These are phyloP conservation scores for Alternaria conjuncta DNA, from an alignment of 2,329 filamentous ascomycete species.

Conservation along the genomic window DNA sequence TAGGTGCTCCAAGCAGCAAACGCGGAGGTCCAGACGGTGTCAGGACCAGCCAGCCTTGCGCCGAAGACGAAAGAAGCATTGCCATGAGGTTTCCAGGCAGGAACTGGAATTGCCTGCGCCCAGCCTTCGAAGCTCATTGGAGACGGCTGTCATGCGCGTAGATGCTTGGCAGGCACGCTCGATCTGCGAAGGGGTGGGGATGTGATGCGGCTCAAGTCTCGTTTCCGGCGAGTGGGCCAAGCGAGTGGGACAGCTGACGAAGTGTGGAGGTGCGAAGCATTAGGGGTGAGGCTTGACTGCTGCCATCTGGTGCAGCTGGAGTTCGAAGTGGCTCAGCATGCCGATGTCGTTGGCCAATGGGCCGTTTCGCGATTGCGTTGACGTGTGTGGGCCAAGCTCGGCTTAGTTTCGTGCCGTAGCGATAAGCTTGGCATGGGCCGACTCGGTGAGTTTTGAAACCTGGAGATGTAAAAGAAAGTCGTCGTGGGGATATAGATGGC, in stretches of 20 bases:
- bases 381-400: constrained; percentile 39
- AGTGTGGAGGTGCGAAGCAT: constrained; percentile 22
- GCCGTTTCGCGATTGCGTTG: constrained; percentile 19
- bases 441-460: constrained; percentile 32
- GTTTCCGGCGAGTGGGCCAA: constrained; percentile 30
- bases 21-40: constrained; percentile 44
- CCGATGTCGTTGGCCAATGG: constrained; percentile 38
- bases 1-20: constrained; percentile 35
- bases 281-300: constrained; percentile 27
- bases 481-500: constrained; percentile 22
- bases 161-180: constrained; percentile 20
- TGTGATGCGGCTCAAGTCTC: constrained; percentile 42
- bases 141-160: constrained; percentile 27
- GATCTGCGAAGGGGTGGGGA: constrained; percentile 13
- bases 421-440: constrained; percentile 19
- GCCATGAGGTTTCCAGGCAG: constrained; percentile 35
- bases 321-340: constrained; percentile 35
- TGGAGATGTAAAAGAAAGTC: constrained; percentile 14
- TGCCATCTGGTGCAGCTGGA: constrained; percentile 36
- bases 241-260: constrained; percentile 21
- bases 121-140: constrained; percentile 27
- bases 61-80: constrained; percentile 30
- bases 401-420: constrained; percentile 26
- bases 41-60: constrained; percentile 27
- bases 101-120: constrained; percentile 18